These are phyloP conservation scores for Pleurotus djamor DNA, from an alignment of 768 basidiomycete genomes.

Conservation along the genomic window DNA sequence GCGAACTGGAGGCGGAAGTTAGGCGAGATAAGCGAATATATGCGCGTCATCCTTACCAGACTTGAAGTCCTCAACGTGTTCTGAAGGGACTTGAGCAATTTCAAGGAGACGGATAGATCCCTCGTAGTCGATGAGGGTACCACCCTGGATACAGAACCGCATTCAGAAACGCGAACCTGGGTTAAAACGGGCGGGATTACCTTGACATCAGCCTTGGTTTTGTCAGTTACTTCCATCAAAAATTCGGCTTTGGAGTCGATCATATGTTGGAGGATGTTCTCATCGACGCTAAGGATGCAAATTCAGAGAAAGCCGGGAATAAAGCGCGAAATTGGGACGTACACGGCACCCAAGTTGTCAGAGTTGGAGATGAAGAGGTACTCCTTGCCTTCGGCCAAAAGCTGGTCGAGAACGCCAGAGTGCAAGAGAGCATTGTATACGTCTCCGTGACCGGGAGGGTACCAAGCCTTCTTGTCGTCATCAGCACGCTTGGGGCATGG, in stretches of 20 bases:
- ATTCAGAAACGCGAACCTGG: no score
- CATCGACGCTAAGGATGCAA: constrained; percentile 57
- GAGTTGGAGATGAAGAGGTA: constrained; percentile 98
- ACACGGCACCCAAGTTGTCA: constrained; percentile 93
- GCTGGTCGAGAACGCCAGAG: constrained; percentile 87
- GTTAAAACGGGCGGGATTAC: constrained; percentile 15
- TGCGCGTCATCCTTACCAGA: constrained; percentile 39
- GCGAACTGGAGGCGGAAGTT: constrained; percentile 30
- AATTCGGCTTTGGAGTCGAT: constrained; percentile 80
- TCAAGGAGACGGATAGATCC: constrained; percentile 87
- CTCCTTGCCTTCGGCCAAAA: constrained; percentile 90
- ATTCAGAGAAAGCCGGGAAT: constrained; percentile 15
- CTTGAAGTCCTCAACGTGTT: constrained; percentile 95
- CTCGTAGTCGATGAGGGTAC: constrained; percentile 90
- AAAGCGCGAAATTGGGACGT: constrained; percentile 21
- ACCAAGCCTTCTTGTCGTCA: constrained; percentile 92
- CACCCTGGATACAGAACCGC: constrained; percentile 45
- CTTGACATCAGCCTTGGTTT: constrained; percentile 86
- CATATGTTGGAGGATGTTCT: constrained; percentile 86
- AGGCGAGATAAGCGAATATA: neutral
- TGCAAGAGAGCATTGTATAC: constrained; percentile 91
- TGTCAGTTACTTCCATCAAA: constrained; percentile 95
- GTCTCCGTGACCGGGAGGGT: constrained; percentile 97
- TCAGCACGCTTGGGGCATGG: constrained; percentile 77
- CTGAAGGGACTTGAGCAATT: constrained; percentile 91